Conservation (phyloP, 768 basidiomycete genomes). For the Lentinula sp. region DNA sequence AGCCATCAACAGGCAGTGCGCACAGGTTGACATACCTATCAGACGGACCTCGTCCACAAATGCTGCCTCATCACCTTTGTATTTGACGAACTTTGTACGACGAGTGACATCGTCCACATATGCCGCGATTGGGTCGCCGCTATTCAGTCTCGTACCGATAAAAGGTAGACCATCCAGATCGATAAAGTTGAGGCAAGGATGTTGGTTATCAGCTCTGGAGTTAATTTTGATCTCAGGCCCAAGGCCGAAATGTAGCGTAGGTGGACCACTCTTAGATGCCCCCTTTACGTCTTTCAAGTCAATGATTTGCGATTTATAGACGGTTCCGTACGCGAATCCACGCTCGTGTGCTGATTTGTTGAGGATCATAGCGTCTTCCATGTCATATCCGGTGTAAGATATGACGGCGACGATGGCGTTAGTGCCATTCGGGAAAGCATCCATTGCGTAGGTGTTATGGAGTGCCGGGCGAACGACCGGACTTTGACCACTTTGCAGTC, state of each 20-base stretch:
- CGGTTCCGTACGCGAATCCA: conserved; percentile 93
- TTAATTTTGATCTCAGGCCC: conserved; percentile 63
- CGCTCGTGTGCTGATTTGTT: conserved; percentile 99
- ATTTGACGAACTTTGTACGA: conserved; percentile 82
- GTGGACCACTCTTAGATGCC: conserved; percentile 47
- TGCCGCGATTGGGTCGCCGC: conserved; percentile 80
- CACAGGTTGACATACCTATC: conserved; percentile 48
- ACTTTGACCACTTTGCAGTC: conserved; percentile 90
- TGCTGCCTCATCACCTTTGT: conserved; percentile 91
- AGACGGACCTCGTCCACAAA: conserved; percentile 90
- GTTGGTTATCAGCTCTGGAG: conserved; percentile 33
- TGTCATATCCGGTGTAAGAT: conserved; percentile 99
- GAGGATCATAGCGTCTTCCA: conserved; percentile 99
- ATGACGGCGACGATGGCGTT: conserved; percentile 99
- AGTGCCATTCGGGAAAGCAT: conserved; percentile 95
- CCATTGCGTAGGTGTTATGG: conserved; percentile 96
- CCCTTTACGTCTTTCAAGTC: conserved; percentile 82
- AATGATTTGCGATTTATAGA: conserved; percentile 91
- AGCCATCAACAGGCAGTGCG: neutral
- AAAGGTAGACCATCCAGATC: conserved; percentile 83
- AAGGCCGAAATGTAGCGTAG: conserved; percentile 86
- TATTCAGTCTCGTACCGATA: conserved; percentile 59
- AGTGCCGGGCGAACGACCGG: conserved; percentile 89
- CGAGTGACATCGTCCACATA: conserved; percentile 84
- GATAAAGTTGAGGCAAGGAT: conserved; percentile 43